A percentile compares a stretch with the other conserved stretches of the same genome.
Evolutionary conservation across 2,329 filamentous ascomycete species (phyloP).

Genomic region (Ustulina deusta): DNA sequence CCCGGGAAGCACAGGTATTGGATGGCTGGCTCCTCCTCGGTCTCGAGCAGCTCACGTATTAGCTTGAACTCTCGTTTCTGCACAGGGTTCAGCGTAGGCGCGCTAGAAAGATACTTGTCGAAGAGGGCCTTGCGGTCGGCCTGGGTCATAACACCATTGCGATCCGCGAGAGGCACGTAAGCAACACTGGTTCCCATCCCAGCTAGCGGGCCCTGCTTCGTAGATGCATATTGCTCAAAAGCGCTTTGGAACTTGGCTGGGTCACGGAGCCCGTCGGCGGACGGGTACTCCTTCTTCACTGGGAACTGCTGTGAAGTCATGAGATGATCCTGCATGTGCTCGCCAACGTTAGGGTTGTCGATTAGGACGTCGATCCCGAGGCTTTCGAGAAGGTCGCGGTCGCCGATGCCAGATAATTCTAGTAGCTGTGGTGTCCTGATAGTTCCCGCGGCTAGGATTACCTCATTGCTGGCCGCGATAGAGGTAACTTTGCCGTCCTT

Average conservation of each 20-base stretch:
- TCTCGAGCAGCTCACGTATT: constrained; percentile 48
- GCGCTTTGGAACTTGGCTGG: constrained; percentile 50
- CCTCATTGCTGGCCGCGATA: constrained; percentile 49
- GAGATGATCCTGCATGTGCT: constrained; percentile 61
- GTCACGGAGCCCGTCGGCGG: constrained; percentile 53
- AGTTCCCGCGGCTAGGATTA: constrained; percentile 58
- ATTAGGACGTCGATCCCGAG: constrained; percentile 48
- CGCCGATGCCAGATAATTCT: constrained; percentile 55
- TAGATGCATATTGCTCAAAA: constrained; percentile 53
- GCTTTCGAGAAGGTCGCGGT: constrained; percentile 54
- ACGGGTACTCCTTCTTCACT: constrained; percentile 55
- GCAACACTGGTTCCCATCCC: constrained; percentile 56
- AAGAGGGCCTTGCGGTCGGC: constrained; percentile 47
- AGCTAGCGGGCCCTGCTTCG: constrained; percentile 52
- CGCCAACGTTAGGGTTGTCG: constrained; percentile 59
- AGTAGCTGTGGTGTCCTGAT: constrained; percentile 54
- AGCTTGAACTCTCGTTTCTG: constrained; percentile 42
- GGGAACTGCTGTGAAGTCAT: constrained; percentile 55
- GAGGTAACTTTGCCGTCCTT: constrained; percentile 43
- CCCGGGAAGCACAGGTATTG: constrained; percentile 54
- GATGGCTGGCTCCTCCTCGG: constrained; percentile 49
- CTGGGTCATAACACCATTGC: constrained; percentile 44
- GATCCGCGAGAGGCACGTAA: constrained; percentile 52
- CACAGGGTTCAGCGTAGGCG: constrained; percentile 32
- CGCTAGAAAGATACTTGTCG: constrained; percentile 39